These are phyloP conservation scores for Aspergillus nidulans DNA, from an alignment of 495 filamentous ascomycete genomes.

Conservation along the genomic window DNA sequence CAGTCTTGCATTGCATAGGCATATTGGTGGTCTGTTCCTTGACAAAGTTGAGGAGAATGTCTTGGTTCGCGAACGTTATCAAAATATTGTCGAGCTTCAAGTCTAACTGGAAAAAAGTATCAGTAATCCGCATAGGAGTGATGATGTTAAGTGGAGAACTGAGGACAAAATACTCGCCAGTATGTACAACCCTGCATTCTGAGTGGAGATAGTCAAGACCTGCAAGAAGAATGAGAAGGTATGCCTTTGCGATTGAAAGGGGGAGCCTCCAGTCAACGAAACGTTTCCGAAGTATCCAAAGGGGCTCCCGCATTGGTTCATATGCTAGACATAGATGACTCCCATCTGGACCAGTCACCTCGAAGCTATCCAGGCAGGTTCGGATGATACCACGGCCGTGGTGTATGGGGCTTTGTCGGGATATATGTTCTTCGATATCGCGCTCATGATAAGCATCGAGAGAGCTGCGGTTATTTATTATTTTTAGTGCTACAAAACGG, in stretches of 20 bases:
- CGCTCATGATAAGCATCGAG: slow-evolving; percentile 20
- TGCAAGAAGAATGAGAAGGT: slow-evolving; percentile 23
- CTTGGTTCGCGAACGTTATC: slow-evolving; percentile 27
- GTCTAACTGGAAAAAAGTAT: slow-evolving; percentile 18
- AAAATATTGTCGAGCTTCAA: slow-evolving; percentile 36
- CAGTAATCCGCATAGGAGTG: not conserved
- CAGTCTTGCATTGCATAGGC: slow-evolving; percentile 27
- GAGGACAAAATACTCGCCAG: slow-evolving; percentile 13
- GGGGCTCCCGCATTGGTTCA: slow-evolving; percentile 25
- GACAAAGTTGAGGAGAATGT: slow-evolving; percentile 23
- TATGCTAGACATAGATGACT: slow-evolving; percentile 31
- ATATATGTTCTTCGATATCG: slow-evolving; percentile 23
- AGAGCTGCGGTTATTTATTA: slow-evolving; percentile 20
- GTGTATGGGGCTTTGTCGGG: slow-evolving; percentile 16
- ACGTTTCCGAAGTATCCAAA: slow-evolving; percentile 22
- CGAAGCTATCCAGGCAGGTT: slow-evolving; percentile 16
- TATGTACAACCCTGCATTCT: slow-evolving; percentile 27
- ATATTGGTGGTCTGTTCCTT: slow-evolving; percentile 9
- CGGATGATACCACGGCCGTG: slow-evolving; percentile 14
- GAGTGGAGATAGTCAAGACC: slow-evolving; percentile 37
- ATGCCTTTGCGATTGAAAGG: slow-evolving; percentile 21
- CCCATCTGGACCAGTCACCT: slow-evolving; percentile 17
- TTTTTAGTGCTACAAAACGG: slow-evolving; percentile 29
- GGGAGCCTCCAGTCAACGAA: slow-evolving; percentile 15
- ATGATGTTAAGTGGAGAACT: not conserved